Base-by-base conservation (phyloP, 345 rosid genomes). In the Stellera chamaejasme region DNA sequence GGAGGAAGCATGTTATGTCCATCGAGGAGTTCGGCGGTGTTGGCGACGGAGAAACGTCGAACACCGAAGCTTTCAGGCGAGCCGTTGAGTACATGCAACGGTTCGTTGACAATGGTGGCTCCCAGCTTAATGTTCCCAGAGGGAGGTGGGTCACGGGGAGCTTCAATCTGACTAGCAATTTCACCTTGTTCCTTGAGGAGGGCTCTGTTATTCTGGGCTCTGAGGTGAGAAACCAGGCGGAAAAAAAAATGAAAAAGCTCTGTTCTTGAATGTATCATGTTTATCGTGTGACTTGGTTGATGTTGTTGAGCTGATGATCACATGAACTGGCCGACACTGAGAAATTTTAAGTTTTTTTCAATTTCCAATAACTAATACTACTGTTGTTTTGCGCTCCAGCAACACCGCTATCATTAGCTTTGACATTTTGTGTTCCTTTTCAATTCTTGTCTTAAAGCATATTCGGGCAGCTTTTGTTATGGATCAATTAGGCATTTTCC, bases 61-160 rank as follows among this genome's bases (percentile, higher is more conserved):
- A 94, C 55, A 90, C 99, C 11, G 87, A 63, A 27, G 67, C 84
- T 73, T 94, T 90, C 62, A 73, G 84, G 71, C 73, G 57, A 55
- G 97, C 99, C 51, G 69, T 90, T 1, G 51, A 50, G 9, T 68
- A 80, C 72, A 66, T 94, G 75, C 71, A 64, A 28, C 66, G 75
- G 52, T 77, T 80, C 61, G 76, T 64, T 0, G 67, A 54, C 0
- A 43, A 48, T 13, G 97, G 92, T 52, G 93, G 95, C 67, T 69
- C 75, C 56, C 97, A 80, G 90, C 69, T 94, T 42, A 82, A 71
- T 69, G 90, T 94, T 3, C 99, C 97, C 0, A 50, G 32, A 54
- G 97, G 99, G 25, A 70, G 68, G 60, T 90, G 96, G 97, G 69
- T 94, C 23, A 80, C 99, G 1, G 99, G 99, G 27, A 87, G 88